A percentile compares a stretch with the other conserved stretches of the same genome.
Conservation (phyloP, 345 rosid species). For the Litchi chinensis region DNA sequence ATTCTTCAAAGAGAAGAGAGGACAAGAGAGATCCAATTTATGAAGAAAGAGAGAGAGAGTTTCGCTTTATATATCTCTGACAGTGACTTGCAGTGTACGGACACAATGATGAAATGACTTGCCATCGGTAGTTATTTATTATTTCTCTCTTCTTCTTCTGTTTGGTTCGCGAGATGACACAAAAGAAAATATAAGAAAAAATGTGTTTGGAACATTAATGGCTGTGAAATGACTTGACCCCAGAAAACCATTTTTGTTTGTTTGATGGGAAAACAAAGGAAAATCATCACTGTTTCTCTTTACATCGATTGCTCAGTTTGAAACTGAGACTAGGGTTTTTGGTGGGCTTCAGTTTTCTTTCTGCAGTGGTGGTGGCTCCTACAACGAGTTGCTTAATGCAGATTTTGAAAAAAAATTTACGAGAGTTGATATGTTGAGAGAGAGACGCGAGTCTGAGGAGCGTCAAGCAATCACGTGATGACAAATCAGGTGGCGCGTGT, state of each 20-base stretch:
- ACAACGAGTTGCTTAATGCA: background rate
- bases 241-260: background rate
- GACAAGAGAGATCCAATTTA: slow-evolving; percentile 26
- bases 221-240: background rate
- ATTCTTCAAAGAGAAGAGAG: slow-evolving; percentile 28
- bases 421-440: background rate
- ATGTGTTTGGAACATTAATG: background rate
- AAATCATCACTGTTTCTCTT: background rate
- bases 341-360: slow-evolving; percentile 4
- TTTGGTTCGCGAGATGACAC: slow-evolving; percentile 12
- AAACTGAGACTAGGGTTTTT: background rate
- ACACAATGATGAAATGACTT: slow-evolving; percentile 12
- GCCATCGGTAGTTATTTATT: background rate
- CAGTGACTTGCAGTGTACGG: slow-evolving; percentile 39
- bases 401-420: background rate
- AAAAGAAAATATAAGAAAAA: background rate
- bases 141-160: no score
- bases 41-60: slow-evolving; percentile 36
- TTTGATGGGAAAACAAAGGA: background rate
- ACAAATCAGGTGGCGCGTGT: slow-evolving; percentile 1
- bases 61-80: slow-evolving; percentile 28
- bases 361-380: background rate
- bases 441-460: background rate
- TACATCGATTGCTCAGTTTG: background rate
- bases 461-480: background rate